Percentiles rank a stretch among this genome's conserved stretches.
Conservation (phyloP, 805 yeast genomes). For the Candida insectorum region DNA sequence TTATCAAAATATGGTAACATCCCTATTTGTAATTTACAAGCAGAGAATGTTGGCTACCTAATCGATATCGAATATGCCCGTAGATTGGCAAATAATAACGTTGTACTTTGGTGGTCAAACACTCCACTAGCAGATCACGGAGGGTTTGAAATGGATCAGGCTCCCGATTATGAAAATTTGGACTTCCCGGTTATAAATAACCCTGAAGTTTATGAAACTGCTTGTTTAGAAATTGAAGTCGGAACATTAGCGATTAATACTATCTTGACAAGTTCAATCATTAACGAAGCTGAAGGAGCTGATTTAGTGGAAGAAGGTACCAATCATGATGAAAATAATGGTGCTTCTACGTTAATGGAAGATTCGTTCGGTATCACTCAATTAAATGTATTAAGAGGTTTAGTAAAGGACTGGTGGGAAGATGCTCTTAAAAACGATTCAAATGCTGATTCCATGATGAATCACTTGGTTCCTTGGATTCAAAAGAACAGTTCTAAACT, state of each 20-base stretch:
- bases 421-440: conserved; percentile 65
- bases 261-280: conserved; percentile 74
- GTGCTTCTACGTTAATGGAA: conserved; percentile 59
- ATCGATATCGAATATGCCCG: conserved; percentile 89
- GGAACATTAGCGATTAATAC: conserved; percentile 84
- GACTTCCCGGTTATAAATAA: conserved; percentile 70
- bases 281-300: conserved; percentile 86
- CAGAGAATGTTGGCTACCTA: conserved; percentile 72
- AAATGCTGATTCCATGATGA: conserved; percentile 81
- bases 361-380: conserved; percentile 82
- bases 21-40: conserved; percentile 81
- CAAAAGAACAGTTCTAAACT: conserved; percentile 68
- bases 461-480: conserved; percentile 82
- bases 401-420: conserved; percentile 94
- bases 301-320: conserved; percentile 56
- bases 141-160: conserved; percentile 65
- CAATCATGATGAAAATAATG: conserved; percentile 32
- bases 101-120: conserved; percentile 93
- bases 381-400: conserved; percentile 59
- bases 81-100: conserved; percentile 56
- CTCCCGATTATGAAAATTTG: conserved; percentile 53
- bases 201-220: conserved; percentile 75
- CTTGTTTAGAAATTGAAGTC: conserved; percentile 75
- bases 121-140: conserved; percentile 80
- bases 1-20: conserved; percentile 71